phyloP scores from a whole-genome alignment of 108 stramenopile genomes.

The Craspedostauros australis region DNA sequence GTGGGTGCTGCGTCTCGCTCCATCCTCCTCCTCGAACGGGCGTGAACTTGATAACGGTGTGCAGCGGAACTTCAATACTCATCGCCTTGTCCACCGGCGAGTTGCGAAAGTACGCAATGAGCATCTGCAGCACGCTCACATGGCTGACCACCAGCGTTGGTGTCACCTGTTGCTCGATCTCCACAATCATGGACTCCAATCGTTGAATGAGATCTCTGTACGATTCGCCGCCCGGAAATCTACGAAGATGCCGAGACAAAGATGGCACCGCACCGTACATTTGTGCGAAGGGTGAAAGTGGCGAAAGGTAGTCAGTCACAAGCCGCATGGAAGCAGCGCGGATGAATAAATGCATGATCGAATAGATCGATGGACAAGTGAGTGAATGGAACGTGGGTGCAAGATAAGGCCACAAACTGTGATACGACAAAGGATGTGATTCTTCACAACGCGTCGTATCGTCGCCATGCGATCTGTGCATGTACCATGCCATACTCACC shows the following conservation, averaged over 20 bases:
- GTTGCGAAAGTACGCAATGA: constrained; percentile 84
- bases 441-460: background rate
- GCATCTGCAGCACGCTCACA: constrained; percentile 78
- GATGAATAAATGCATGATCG: background rate
- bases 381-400: background rate
- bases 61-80: constrained; percentile 76
- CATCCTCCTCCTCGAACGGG: constrained; percentile 83
- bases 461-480: too few species aligned
- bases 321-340: background rate
- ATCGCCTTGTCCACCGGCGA: constrained; percentile 73
- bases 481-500: constrained; percentile 28
- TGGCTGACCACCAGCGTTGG: constrained; percentile 86
- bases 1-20: constrained; percentile 49
- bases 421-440: background rate
- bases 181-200: constrained; percentile 75
- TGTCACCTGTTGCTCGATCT: constrained; percentile 84
- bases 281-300: background rate
- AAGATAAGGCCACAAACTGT: background rate
- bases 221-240: constrained; percentile 90
- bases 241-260: constrained; percentile 4
- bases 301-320: background rate
- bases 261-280: too few species aligned
- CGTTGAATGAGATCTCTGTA: constrained; percentile 79
- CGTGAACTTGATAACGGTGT: constrained; percentile 83
- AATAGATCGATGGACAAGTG: background rate